phyloP scores from a whole-genome alignment of 1,284 basidiomycete species.

The Cystobasidiaceae sp. region DNA sequence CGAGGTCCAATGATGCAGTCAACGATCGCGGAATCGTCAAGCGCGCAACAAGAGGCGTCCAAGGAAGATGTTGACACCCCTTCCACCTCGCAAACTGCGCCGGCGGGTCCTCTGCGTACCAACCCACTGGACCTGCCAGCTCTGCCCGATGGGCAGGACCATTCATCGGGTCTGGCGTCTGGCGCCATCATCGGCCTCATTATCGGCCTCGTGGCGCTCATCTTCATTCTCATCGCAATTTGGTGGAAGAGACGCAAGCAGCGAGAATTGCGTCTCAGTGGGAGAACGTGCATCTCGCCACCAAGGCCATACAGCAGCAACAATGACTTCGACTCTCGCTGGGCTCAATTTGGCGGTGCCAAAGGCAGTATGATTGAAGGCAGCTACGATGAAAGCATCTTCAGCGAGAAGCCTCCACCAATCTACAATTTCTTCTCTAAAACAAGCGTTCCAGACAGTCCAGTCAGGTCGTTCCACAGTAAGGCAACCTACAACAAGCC shows the following conservation, averaged over 20 bases:
- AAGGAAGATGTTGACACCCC: too few relatives aligned
- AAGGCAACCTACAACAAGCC: neutral
- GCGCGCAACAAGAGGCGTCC: too few relatives aligned
- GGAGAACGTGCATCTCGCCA: neutral
- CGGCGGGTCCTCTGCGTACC: too few relatives aligned
- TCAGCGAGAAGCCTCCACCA: slow-evolving; percentile 7
- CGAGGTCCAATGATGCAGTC: too few relatives aligned
- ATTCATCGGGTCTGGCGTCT: too few relatives aligned
- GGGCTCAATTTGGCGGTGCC: slow-evolving; percentile 6
- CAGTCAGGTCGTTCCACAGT: neutral
- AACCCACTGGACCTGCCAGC: too few relatives aligned
- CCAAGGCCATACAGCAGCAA: neutral
- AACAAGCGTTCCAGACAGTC: neutral
- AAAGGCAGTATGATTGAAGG: slow-evolving; percentile 2
- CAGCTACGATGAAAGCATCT: neutral
- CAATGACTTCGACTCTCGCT: neutral
- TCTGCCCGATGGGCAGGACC: too few relatives aligned
- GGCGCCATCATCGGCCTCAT: slow-evolving; percentile 2
- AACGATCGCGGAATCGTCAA: too few relatives aligned
- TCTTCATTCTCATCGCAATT: neutral
- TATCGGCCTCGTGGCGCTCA: neutral
- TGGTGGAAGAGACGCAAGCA: neutral
- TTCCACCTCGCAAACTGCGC: too few relatives aligned
- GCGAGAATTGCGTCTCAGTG: neutral
- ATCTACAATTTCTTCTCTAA: neutral